Conservation (phyloP, 2,329 filamentous ascomycete genomes). For the Curvularia spicifera region DNA sequence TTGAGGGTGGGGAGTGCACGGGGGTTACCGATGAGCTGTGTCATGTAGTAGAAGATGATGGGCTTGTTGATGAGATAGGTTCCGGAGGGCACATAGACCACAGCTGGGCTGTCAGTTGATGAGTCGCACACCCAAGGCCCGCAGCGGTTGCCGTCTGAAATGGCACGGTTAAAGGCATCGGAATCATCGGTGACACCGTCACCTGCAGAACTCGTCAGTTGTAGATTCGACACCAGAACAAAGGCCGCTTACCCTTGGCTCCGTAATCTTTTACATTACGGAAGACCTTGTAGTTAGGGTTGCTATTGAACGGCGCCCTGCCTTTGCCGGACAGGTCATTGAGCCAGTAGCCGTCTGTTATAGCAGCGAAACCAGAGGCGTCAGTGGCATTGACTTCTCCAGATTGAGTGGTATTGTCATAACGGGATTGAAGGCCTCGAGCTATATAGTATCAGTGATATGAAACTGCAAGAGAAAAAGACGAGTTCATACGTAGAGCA, state of each 20-base stretch:
- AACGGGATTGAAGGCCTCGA: slow-evolving; percentile 3
- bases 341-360: slow-evolving; percentile 50
- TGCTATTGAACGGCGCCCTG: slow-evolving; percentile 49
- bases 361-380: slow-evolving; percentile 5
- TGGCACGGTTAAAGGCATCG: slow-evolving; percentile 61
- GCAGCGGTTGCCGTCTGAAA: slow-evolving; percentile 53
- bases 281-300: slow-evolving; percentile 51
- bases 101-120: slow-evolving; percentile 60
- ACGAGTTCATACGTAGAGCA: slow-evolving; percentile 23
- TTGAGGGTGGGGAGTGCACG: slow-evolving; percentile 63
- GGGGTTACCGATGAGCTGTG: slow-evolving; percentile 67
- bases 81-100: slow-evolving; percentile 65
- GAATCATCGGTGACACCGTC: slow-evolving; percentile 56
- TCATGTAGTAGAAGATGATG: slow-evolving; percentile 69
- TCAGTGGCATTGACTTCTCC: slow-evolving; percentile 4
- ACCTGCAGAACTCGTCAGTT: slow-evolving; percentile 32
- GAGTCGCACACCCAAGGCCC: slow-evolving; percentile 53
- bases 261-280: slow-evolving; percentile 56
- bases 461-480: not conserved
- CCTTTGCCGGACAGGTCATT: slow-evolving; percentile 53
- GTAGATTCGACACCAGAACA: not conserved
- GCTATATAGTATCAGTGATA: slow-evolving; percentile 20
- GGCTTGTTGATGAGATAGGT: slow-evolving; percentile 60
- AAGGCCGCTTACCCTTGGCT: slow-evolving; percentile 45
- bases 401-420: not conserved